Percentiles rank a stretch among this genome's conserved stretches.
These are phyloP conservation scores for Nicotiana tomentosiformis DNA, from an alignment of 257 asterid species.

Conservation along the genomic window DNA sequence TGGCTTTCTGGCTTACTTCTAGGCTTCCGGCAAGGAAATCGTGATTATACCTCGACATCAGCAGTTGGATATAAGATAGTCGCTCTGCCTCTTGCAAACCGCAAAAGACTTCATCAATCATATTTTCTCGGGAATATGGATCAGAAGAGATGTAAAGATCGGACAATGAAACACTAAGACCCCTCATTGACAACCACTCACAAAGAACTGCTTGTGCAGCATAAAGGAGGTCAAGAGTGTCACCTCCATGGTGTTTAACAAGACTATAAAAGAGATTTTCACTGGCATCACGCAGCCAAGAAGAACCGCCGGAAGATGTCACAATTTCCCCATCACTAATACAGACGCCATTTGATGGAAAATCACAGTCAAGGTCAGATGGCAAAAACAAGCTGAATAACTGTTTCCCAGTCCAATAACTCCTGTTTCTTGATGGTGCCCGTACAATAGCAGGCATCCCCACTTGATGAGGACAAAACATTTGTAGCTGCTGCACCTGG, in stretches of 20 bases:
- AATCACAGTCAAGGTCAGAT: constrained; percentile 40
- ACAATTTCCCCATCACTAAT: constrained; percentile 66
- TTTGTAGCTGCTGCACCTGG: constrained; percentile 90
- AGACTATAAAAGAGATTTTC: constrained; percentile 59
- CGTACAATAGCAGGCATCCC: constrained; percentile 46
- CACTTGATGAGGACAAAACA: constrained; percentile 47
- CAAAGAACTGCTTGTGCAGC: constrained; percentile 72
- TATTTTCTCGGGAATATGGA: constrained; percentile 42
- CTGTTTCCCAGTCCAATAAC: constrained; percentile 86
- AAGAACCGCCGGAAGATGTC: constrained; percentile 49
- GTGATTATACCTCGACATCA: constrained; percentile 50
- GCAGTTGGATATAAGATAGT: constrained; percentile 40
- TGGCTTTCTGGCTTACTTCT: constrained; percentile 33
- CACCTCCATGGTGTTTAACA: constrained; percentile 35
- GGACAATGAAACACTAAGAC: constrained; percentile 75
- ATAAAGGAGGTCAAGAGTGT: constrained; percentile 45
- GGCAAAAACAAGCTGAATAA: constrained; percentile 72
- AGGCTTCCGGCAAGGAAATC: constrained; percentile 47
- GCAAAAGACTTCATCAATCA: constrained; percentile 55
- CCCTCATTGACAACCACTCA: constrained; percentile 81
- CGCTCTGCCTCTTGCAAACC: constrained; percentile 80
- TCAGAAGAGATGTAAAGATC: constrained; percentile 77
- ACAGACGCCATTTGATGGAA: constrained; percentile 39
- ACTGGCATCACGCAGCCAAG: constrained; percentile 65
- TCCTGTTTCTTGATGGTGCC: constrained; percentile 18